Conservation (phyloP, 208 protist species). For the Acanthamoeba triangularis region DNA sequence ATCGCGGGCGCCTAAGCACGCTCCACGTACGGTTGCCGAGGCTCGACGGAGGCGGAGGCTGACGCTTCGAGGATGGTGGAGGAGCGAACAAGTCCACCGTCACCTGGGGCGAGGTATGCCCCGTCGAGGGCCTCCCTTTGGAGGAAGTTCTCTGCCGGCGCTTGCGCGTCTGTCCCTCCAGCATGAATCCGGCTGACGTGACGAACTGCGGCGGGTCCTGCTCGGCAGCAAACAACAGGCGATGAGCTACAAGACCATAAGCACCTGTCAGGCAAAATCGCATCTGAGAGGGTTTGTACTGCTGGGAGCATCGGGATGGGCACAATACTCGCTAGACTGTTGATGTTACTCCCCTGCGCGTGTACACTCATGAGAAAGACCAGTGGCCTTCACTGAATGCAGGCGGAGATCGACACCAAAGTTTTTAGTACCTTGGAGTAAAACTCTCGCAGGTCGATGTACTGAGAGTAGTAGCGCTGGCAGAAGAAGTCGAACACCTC, state of each 20-base stretch:
- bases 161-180: not conserved
- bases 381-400: too few species aligned
- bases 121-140: not conserved
- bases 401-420: too few species aligned
- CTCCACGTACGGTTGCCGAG: not conserved
- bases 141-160: not conserved
- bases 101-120: not conserved
- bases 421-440: conserved; percentile 65
- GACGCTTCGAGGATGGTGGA: not conserved
- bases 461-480: conserved; percentile 72
- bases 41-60: too few species aligned
- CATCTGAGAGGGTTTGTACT: not conserved
- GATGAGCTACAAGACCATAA: not conserved
- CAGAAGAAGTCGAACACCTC: conserved; percentile 58
- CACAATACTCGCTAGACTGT: conserved; percentile 11
- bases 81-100: not conserved
- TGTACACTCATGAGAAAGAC: too few species aligned
- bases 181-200: not conserved
- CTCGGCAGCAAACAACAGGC: not conserved
- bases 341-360: conserved; percentile 10
- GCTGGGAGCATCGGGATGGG: conserved; percentile 64
- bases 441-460: conserved; percentile 76
- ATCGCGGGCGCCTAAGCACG: too few species aligned
- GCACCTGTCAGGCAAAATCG: not conserved
- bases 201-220: conserved; percentile 25